Percentiles rank a stretch among this genome's conserved stretches.
Evolutionary conservation across 1,139 yeast species (phyloP).

Genomic region (Saccharomycopsis phalli): DNA sequence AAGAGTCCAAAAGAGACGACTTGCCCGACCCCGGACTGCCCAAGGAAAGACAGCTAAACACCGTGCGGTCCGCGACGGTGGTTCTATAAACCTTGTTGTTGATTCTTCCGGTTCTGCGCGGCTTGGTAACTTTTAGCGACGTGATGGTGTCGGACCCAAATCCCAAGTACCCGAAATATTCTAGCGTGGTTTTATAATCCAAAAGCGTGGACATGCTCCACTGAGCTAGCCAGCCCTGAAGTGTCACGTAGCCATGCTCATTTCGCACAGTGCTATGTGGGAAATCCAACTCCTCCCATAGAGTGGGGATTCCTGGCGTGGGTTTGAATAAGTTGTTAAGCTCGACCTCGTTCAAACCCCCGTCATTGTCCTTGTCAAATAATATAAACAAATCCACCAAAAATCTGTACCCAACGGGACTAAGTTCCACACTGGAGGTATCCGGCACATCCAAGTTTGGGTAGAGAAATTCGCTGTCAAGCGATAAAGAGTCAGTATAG

Average conservation of each 20-base stretch:
- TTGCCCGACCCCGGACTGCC: constrained; percentile 88
- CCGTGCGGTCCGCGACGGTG: constrained; percentile 72
- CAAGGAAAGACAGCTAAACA: constrained; percentile 78
- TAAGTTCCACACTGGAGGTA: constrained; percentile 76
- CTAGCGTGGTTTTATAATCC: constrained; percentile 75
- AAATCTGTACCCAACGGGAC: constrained; percentile 90
- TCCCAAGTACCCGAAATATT: constrained; percentile 83
- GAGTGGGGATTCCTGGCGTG: constrained; percentile 83
- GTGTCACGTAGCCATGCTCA: constrained; percentile 78
- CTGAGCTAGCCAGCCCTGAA: constrained; percentile 98
- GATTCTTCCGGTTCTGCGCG: constrained; percentile 57
- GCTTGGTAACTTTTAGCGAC: constrained; percentile 76
- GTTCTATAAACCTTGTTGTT: constrained; percentile 60
- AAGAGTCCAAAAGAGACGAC: constrained; percentile 72
- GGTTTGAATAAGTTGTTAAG: constrained; percentile 63
- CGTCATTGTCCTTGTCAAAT: constrained; percentile 92
- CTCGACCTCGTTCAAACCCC: constrained; percentile 76
- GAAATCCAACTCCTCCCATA: constrained; percentile 80
- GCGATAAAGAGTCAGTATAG: constrained; percentile 83
- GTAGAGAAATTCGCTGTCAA: constrained; percentile 65
- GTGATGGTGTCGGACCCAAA: constrained; percentile 42
- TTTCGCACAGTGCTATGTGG: constrained; percentile 84
- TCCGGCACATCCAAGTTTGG: constrained; percentile 75
- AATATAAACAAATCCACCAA: constrained; percentile 79
- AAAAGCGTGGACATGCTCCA: constrained; percentile 94